phyloP scores from a whole-genome alignment of 2,329 filamentous ascomycete genomes.

The Didymella glomerata region DNA sequence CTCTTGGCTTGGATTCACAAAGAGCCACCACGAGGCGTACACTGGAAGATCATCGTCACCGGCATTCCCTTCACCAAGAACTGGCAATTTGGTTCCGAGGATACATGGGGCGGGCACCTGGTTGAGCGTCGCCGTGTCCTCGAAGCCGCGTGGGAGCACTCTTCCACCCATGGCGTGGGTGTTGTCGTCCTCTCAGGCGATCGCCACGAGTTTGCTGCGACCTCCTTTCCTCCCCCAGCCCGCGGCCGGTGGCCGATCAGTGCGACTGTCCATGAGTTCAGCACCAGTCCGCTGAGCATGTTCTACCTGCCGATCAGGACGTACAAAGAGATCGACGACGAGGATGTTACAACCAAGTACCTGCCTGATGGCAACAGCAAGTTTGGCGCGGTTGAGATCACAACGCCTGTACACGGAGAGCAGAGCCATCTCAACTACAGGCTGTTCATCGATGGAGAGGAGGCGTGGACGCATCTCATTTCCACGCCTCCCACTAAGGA shows the following conservation, averaged over 20 bases:
- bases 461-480: slow-evolving; percentile 73
- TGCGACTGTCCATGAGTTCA: slow-evolving; percentile 81
- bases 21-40: slow-evolving; percentile 77
- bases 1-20: slow-evolving; percentile 78
- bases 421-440: slow-evolving; percentile 81
- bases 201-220: slow-evolving; percentile 96
- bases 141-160: slow-evolving; percentile 90
- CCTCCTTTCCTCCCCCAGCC: slow-evolving; percentile 72
- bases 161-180: slow-evolving; percentile 73
- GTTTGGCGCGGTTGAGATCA: slow-evolving; percentile 84
- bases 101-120: slow-evolving; percentile 95
- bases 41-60: slow-evolving; percentile 92
- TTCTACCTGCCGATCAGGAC: slow-evolving; percentile 89
- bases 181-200: slow-evolving; percentile 89
- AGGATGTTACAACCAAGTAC: slow-evolving; percentile 88
- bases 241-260: slow-evolving; percentile 62
- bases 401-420: slow-evolving; percentile 68
- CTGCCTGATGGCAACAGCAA: slow-evolving; percentile 88
- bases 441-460: slow-evolving; percentile 81
- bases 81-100: slow-evolving; percentile 85
- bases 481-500: slow-evolving; percentile 54
- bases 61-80: slow-evolving; percentile 98
- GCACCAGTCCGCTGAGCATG: slow-evolving; percentile 88
- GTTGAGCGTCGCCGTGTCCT: slow-evolving; percentile 80
- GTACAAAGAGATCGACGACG: slow-evolving; percentile 80